These are phyloP conservation scores for Fusarium metavorans DNA, from an alignment of 2,329 filamentous ascomycete species.

Conservation along the genomic window DNA sequence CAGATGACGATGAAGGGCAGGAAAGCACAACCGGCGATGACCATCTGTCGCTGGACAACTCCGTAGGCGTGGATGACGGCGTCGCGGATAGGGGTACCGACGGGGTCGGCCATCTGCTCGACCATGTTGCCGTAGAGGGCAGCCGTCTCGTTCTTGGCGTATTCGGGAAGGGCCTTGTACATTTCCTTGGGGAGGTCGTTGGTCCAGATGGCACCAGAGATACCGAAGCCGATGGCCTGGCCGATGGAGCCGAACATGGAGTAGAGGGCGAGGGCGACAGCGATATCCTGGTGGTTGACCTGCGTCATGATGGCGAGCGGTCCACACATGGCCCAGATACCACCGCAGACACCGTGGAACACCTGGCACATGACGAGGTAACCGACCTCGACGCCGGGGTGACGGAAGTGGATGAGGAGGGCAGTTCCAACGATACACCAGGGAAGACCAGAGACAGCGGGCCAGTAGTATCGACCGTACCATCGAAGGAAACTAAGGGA, in stretches of 20 bases:
- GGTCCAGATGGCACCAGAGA: slow-evolving; percentile 49
- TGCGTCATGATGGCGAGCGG: slow-evolving; percentile 47
- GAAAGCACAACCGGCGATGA: slow-evolving; percentile 52
- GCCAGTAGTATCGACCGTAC: slow-evolving; percentile 64
- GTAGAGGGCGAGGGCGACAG: slow-evolving; percentile 47
- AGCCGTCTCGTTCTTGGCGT: slow-evolving; percentile 51
- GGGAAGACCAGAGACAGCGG: slow-evolving; percentile 62
- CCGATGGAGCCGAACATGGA: slow-evolving; percentile 47
- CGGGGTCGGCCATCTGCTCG: slow-evolving; percentile 63
- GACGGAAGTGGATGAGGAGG: slow-evolving; percentile 51
- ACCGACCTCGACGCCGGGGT: slow-evolving; percentile 53
- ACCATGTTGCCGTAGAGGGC: slow-evolving; percentile 66
- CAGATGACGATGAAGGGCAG: slow-evolving; percentile 51
- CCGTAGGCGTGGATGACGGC: slow-evolving; percentile 71
- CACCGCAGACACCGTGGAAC: slow-evolving; percentile 62
- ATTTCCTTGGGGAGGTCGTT: slow-evolving; percentile 57
- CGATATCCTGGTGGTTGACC: slow-evolving; percentile 48
- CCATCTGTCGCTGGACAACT: slow-evolving; percentile 62
- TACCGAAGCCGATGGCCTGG: slow-evolving; percentile 47
- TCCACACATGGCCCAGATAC: slow-evolving; percentile 59
- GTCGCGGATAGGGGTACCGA: slow-evolving; percentile 58
- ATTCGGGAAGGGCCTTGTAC: slow-evolving; percentile 60
- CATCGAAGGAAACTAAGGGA: slow-evolving; percentile 55
- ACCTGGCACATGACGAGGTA: slow-evolving; percentile 65
- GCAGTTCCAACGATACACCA: slow-evolving; percentile 66